Percentiles rank a stretch among this genome's conserved stretches.
phyloP scores from a whole-genome alignment of 306 rosid genomes.

The Spatholobus suberectus region DNA sequence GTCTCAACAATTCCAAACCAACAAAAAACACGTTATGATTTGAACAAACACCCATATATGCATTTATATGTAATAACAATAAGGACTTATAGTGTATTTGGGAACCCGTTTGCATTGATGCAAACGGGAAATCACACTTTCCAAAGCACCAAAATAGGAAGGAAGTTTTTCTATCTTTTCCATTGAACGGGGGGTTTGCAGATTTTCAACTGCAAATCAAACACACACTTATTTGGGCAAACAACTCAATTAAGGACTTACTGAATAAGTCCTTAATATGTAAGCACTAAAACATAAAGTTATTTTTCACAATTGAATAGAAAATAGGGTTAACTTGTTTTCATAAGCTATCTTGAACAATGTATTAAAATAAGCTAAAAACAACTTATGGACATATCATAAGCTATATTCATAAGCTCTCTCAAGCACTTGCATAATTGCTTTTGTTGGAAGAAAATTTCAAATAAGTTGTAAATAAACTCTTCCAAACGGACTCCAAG shows the following conservation, averaged over 20 bases:
- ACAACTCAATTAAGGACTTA: not conserved
- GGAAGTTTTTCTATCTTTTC: too few species aligned
- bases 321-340: not conserved
- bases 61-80: not conserved
- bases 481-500: not conserved
- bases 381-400: too few species aligned
- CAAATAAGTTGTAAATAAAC: not conserved
- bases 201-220: too few species aligned
- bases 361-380: not conserved
- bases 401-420: not conserved
- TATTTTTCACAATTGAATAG: not conserved
- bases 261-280: not conserved
- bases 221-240: not conserved
- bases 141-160: too few species aligned
- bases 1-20: constrained; percentile 37
- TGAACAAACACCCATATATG: not conserved
- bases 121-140: too few species aligned
- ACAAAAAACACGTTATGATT: not conserved
- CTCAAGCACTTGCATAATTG: not conserved
- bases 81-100: too few species aligned
- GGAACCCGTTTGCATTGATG: too few species aligned
- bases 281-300: not conserved
- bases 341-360: not conserved
- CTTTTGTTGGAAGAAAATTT: not conserved
- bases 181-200: too few species aligned